Evolutionary conservation across 2,329 filamentous ascomycete species (phyloP).

Genomic region (Cladosporium sp.): DNA sequence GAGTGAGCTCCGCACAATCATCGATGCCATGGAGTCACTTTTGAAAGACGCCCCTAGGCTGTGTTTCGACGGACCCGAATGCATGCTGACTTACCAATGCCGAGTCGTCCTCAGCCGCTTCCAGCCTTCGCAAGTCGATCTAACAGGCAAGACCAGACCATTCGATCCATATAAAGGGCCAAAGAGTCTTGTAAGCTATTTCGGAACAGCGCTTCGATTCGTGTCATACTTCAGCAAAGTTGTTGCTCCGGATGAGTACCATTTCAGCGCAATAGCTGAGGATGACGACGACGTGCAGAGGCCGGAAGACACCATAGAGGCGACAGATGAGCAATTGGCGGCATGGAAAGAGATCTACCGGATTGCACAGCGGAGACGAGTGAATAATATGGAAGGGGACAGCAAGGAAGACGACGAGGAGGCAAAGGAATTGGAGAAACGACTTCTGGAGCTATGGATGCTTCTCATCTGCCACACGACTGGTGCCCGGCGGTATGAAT

Average conservation of each 20-base stretch:
- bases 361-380: background rate
- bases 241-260: background rate
- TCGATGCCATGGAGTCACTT: background rate
- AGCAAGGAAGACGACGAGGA: background rate
- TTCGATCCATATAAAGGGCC: slow-evolving; percentile 12
- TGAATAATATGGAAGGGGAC: background rate
- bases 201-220: background rate
- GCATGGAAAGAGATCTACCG: background rate
- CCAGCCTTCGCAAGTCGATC: slow-evolving; percentile 7
- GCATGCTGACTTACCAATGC: slow-evolving; percentile 13
- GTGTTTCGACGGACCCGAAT: slow-evolving; percentile 15
- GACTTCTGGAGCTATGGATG: slow-evolving; percentile 12
- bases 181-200: background rate
- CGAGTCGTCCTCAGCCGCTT: slow-evolving; percentile 14
- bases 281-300: background rate
- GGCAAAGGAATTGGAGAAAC: background rate
- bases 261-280: background rate
- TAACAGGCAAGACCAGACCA: slow-evolving; percentile 5
- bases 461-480: slow-evolving; percentile 9
- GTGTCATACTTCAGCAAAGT: background rate
- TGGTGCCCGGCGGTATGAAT: slow-evolving; percentile 7
- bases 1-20: background rate
- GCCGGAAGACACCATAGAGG: background rate
- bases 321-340: slow-evolving; percentile 2
- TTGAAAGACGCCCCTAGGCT: slow-evolving; percentile 7